These are phyloP conservation scores for Linanthus parryae DNA, from an alignment of 148 eudicot genomes.

Conservation along the genomic window DNA sequence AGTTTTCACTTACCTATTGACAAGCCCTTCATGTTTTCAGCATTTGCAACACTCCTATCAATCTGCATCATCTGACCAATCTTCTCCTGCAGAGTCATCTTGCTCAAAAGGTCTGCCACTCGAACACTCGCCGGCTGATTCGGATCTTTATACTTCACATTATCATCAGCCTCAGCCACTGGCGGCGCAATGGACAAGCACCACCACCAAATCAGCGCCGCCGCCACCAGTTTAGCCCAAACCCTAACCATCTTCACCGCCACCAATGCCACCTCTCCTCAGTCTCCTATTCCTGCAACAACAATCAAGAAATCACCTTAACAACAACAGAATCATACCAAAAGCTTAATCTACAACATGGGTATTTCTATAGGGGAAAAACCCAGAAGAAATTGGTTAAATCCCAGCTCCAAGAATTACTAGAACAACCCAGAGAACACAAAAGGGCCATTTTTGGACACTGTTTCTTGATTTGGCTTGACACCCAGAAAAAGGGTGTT, in stretches of 20 bases:
- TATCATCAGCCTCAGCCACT: slow-evolving; percentile 15
- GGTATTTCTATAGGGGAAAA: too few species aligned
- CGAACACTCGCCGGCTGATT: slow-evolving; percentile 43
- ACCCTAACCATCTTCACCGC: slow-evolving; percentile 11
- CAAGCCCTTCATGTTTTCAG: slow-evolving; percentile 46
- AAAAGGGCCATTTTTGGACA: too few species aligned
- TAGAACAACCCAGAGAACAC: too few species aligned
- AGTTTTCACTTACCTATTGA: slow-evolving; percentile 72
- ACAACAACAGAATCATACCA: too few species aligned
- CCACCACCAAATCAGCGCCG: slow-evolving; percentile 18
- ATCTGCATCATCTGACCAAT: slow-evolving; percentile 90
- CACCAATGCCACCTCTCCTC: too few species aligned
- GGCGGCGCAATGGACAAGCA: slow-evolving; percentile 10
- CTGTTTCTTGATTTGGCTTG: too few species aligned
- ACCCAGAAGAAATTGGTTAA: too few species aligned
- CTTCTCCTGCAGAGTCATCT: slow-evolving; percentile 75
- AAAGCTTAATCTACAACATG: too few species aligned
- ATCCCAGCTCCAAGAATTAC: too few species aligned
- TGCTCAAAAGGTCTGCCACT: slow-evolving; percentile 50
- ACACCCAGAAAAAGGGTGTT: too few species aligned
- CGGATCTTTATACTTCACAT: slow-evolving; percentile 56
- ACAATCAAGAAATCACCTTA: too few species aligned
- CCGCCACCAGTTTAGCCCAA: slow-evolving; percentile 12
- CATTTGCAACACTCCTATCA: slow-evolving; percentile 50
- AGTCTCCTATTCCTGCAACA: too few species aligned